Conservation (phyloP, 176 grass and related monocot genomes). For the Cymbopogon citratus region DNA sequence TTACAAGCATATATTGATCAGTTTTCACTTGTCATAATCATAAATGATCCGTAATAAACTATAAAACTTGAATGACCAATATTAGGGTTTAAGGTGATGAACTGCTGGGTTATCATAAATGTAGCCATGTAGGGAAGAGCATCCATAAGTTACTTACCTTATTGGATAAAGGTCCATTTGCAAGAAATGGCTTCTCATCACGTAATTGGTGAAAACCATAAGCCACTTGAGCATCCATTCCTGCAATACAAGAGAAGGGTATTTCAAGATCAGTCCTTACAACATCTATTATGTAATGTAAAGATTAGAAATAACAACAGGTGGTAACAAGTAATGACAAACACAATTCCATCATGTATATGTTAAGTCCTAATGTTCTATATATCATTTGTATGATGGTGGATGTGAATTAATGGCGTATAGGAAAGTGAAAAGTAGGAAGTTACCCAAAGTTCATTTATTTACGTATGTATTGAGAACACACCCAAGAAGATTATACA, state of each 20-base stretch:
- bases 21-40: not conserved
- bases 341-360: not conserved
- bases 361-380: not conserved
- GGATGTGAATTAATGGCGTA: not conserved
- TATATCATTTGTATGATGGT: not conserved
- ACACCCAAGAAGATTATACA: not conserved
- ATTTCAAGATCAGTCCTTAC: not conserved
- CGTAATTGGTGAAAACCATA: slow-evolving; percentile 95
- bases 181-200: slow-evolving; percentile 81
- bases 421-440: not conserved
- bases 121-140: not conserved
- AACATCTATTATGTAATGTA: not conserved
- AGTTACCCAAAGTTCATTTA: not conserved
- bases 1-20: slow-evolving; percentile 4
- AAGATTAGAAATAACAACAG: slow-evolving; percentile 12
- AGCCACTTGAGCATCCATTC: slow-evolving; percentile 99
- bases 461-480: not conserved
- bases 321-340: slow-evolving; percentile 9
- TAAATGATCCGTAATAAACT: not conserved
- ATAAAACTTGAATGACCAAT: not conserved
- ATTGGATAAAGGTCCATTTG: slow-evolving; percentile 88
- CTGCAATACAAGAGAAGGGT: slow-evolving; percentile 36
- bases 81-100: not conserved
- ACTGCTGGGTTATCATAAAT: slow-evolving; percentile 13
- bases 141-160: slow-evolving; percentile 56